Evolutionary conservation across 352 stramenopile species (phyloP).

Genomic region (Phytophthora cryptogea): DNA sequence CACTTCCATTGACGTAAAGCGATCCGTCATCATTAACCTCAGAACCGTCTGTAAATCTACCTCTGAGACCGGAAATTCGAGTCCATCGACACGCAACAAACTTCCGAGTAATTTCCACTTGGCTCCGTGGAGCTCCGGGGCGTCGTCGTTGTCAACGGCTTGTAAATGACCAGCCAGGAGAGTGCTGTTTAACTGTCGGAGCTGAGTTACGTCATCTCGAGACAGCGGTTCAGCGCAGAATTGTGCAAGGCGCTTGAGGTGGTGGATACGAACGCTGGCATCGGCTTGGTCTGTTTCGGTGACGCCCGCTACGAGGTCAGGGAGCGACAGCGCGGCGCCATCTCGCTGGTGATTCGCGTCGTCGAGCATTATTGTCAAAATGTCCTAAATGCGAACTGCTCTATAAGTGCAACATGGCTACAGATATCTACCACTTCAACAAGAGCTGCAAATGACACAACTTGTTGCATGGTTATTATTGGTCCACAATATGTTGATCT

Average conservation of each 20-base stretch:
- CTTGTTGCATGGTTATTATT: neutral
- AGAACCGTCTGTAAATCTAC: conserved; percentile 27
- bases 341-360: neutral
- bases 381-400: neutral
- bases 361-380: neutral
- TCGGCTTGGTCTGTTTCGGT: conserved; percentile 7
- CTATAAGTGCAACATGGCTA: neutral
- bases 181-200: conserved; percentile 27
- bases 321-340: conserved; percentile 9
- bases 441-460: neutral
- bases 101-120: conserved; percentile 32
- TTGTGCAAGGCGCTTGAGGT: conserved; percentile 14
- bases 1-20: conserved; percentile 40
- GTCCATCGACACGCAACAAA: conserved; percentile 5
- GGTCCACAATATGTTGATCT: neutral
- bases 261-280: conserved; percentile 11
- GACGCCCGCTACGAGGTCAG: conserved; percentile 26
- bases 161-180: conserved; percentile 22
- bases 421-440: too few species aligned
- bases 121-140: conserved; percentile 28
- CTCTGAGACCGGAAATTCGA: conserved; percentile 8
- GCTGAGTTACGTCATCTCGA: conserved; percentile 14
- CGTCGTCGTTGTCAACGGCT: conserved; percentile 23
- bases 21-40: conserved; percentile 32
- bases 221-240: conserved; percentile 1